A percentile compares a stretch with the other conserved stretches of the same genome.
Conservation (phyloP, 495 filamentous ascomycete genomes). For the Xylaria acuta region DNA sequence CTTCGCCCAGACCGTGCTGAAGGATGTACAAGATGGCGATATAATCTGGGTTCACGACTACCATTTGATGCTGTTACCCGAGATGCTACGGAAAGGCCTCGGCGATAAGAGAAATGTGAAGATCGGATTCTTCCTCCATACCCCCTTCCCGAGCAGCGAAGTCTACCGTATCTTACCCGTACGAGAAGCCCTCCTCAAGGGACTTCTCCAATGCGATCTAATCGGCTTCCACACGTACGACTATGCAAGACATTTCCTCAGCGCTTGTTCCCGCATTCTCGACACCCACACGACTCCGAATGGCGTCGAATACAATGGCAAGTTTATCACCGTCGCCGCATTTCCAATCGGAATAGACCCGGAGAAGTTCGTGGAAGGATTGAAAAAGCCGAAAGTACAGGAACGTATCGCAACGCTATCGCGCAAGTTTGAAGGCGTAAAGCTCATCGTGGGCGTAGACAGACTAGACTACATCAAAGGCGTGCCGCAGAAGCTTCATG, state of each 20-base stretch:
- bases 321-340: constrained; percentile 74
- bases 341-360: constrained; percentile 97
- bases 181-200: constrained; percentile 77
- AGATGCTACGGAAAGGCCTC: constrained; percentile 80
- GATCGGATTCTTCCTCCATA: constrained; percentile 95
- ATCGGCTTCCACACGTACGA: constrained; percentile 96
- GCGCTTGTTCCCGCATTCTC: constrained; percentile 82
- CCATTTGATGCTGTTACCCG: constrained; percentile 89
- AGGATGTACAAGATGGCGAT: constrained; percentile 76
- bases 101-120: constrained; percentile 78
- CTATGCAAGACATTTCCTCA: constrained; percentile 88
- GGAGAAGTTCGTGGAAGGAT: constrained; percentile 87
- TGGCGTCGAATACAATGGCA: constrained; percentile 77
- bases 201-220: constrained; percentile 82
- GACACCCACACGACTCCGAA: constrained; percentile 80
- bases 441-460: constrained; percentile 92
- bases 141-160: constrained; percentile 90
- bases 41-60: constrained; percentile 97
- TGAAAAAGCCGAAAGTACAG: constrained; percentile 80
- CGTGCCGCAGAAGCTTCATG: constrained; percentile 92
- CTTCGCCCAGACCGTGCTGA: constrained; percentile 80
- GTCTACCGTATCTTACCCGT: constrained; percentile 92
- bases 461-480: constrained; percentile 96
- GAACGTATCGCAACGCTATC: constrained; percentile 77
- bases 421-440: constrained; percentile 83